Conservation (phyloP, 2,329 filamentous ascomycete genomes). For the Aspergillus neotritici region DNA sequence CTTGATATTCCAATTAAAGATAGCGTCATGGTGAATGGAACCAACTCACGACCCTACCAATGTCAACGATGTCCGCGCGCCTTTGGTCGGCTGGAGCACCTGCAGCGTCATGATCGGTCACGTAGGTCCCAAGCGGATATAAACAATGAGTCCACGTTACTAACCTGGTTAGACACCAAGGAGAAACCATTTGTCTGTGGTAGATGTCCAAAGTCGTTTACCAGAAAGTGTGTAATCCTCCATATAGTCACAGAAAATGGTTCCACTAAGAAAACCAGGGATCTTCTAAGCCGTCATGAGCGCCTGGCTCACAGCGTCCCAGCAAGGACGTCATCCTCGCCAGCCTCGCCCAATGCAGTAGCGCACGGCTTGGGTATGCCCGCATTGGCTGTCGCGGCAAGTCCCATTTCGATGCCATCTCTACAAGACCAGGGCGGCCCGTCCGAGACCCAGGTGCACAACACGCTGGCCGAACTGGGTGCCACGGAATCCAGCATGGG, state of each 20-base stretch:
- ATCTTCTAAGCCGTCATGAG: constrained; percentile 29
- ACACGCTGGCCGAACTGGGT: too few species aligned
- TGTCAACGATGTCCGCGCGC: constrained; percentile 27
- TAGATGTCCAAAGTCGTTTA: constrained; percentile 31
- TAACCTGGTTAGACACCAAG: constrained; percentile 25
- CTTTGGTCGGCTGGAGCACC: constrained; percentile 32
- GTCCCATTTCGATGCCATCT: constrained; percentile 9
- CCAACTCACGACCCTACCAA: constrained; percentile 17
- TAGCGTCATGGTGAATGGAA: constrained; percentile 15
- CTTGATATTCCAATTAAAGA: background rate
- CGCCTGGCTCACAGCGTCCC: constrained; percentile 22
- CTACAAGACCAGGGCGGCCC: background rate
- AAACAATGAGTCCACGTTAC: constrained; percentile 4
- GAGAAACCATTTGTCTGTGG: constrained; percentile 29
- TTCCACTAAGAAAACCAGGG: constrained; percentile 17
- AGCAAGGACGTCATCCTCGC: constrained; percentile 10
- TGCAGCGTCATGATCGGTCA: constrained; percentile 33
- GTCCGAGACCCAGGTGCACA: too few species aligned
- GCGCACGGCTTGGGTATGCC: constrained; percentile 25
- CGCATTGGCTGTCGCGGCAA: constrained; percentile 24
- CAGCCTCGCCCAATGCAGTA: constrained; percentile 16
- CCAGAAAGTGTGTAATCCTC: constrained; percentile 23
- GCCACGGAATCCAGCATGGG: too few species aligned
- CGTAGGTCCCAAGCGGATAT: constrained; percentile 17
- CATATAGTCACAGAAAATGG: background rate